A percentile compares a stretch with the other conserved stretches of the same genome.
Conservation (phyloP, 169 alveolate genomes). For the Perkinsus olseni region DNA sequence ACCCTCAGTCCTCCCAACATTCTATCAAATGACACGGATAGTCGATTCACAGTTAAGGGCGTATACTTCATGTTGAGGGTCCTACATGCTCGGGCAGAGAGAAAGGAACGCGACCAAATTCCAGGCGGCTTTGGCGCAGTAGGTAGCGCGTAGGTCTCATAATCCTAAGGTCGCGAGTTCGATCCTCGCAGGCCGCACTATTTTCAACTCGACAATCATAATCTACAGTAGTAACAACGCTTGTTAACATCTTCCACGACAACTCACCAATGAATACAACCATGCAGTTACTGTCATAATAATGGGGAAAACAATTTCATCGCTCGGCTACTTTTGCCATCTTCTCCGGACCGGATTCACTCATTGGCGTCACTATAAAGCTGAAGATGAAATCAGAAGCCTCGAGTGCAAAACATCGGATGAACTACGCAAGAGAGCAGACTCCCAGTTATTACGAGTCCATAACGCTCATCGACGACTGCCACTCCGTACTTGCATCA, state of each 20-base stretch:
- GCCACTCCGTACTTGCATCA: background rate
- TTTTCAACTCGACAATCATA: background rate
- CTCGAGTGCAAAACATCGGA: background rate
- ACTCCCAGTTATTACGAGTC: background rate
- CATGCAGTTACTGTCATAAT: background rate
- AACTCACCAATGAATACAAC: background rate
- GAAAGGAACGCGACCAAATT: background rate
- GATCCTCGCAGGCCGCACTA: background rate
- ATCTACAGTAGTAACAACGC: background rate
- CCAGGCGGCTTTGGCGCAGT: background rate
- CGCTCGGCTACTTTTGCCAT: background rate
- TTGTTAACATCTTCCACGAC: background rate
- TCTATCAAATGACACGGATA: background rate
- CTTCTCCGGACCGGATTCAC: background rate
- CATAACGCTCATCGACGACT: background rate
- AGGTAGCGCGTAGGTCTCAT: background rate
- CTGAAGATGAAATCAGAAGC: background rate
- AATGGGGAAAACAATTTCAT: background rate
- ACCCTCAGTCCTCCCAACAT: background rate
- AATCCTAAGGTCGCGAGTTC: background rate
- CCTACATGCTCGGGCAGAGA: background rate
- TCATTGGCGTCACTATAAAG: background rate
- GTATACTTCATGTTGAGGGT: no score
- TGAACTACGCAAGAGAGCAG: no score
- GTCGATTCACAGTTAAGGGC: background rate